Evolutionary conservation across 176 grass and related monocot species (phyloP).

Genomic region (Eleusine indica): DNA sequence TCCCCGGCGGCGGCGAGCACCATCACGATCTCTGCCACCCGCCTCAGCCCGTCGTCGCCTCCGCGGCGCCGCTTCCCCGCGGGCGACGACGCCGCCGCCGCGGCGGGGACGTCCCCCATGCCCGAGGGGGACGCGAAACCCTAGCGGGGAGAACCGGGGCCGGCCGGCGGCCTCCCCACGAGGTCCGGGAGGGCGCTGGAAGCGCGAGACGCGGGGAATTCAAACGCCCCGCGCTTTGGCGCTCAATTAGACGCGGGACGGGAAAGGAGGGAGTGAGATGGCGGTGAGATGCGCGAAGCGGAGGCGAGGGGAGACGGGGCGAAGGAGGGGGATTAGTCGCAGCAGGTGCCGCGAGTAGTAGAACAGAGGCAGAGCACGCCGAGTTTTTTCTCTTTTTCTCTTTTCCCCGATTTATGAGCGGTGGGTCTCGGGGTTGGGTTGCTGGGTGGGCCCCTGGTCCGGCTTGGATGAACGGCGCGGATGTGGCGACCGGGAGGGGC

Average conservation of each 20-base stretch:
- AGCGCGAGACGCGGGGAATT: conserved; percentile 42
- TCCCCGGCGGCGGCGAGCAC: conserved; percentile 75
- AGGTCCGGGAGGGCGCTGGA: conserved; percentile 34
- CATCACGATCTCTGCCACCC: conserved; percentile 97
- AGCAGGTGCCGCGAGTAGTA: conserved; percentile 29
- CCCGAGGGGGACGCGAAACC: conserved; percentile 36
- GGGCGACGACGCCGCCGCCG: conserved; percentile 18
- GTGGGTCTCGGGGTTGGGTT: conserved; percentile 19
- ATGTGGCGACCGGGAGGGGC: neutral
- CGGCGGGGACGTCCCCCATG: conserved; percentile 50
- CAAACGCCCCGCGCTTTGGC: conserved; percentile 72
- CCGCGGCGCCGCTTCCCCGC: conserved; percentile 47
- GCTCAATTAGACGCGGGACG: conserved; percentile 61
- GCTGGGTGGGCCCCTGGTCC: neutral
- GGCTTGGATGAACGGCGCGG: conserved; percentile 42
- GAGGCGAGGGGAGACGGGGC: conserved; percentile 32
- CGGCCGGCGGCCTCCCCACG: conserved; percentile 37
- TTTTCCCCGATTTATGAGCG: conserved; percentile 4
- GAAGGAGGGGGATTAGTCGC: conserved; percentile 34
- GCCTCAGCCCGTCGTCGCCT: conserved; percentile 56
- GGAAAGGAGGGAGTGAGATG: conserved; percentile 45
- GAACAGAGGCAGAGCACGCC: conserved; percentile 45
- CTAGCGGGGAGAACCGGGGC: conserved; percentile 26
- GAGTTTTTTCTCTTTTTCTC: neutral
- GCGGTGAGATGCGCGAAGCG: conserved; percentile 58